Evolutionary conservation across 2,329 filamentous ascomycete species (phyloP), one percentile per base, ranked within the genome.

Genomic region (Nakataea oryzae): DNA sequence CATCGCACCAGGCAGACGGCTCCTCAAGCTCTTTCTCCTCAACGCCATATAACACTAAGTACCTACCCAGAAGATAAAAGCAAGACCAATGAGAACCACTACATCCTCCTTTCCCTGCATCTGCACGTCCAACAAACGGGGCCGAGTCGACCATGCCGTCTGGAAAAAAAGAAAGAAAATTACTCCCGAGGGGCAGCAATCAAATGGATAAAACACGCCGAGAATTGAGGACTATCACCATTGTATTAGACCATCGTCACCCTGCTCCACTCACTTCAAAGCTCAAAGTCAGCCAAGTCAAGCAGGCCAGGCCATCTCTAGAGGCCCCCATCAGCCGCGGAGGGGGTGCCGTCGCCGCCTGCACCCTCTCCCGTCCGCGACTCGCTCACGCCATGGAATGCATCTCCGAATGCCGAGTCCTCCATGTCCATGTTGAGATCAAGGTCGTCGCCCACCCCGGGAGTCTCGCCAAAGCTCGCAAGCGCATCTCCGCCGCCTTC

Each of bases 321-420:
- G 17, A 50, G 41, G 41, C 41, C 41, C 21, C 41, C 21, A 17
- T 50, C 41, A n/a, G 8, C 41, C 24, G 17, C 41, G 41, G 41
- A 50, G 11, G 41, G 41, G 7, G 41, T 50, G 41, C 41, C 21
- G 21, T 55, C 60, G 29, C 54, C 59, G 21, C 59, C 54, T 21
- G 13, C 54, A 24, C 26, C 54, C 2, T 56, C 54, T 1, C 63
- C 64, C 9, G 63, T 61, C 12, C 63, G 65, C 11, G 68, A 68
- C 32, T 66, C 66, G 58, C 78, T 80, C 14, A 86, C 81, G 5
- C 82, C 84, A 68, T 92, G 89, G 74, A 93, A 91, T 0, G 90
- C 90, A 68, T 95, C 89, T 3, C 89, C 90, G 75, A 95, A 95
- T 1, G 89, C 90, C 47, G 87, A 91, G 69, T 92, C 88, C 58